Evolutionary conservation across 2,329 filamentous ascomycete genomes (phyloP).

Genomic region (Diaporthe sp.): DNA sequence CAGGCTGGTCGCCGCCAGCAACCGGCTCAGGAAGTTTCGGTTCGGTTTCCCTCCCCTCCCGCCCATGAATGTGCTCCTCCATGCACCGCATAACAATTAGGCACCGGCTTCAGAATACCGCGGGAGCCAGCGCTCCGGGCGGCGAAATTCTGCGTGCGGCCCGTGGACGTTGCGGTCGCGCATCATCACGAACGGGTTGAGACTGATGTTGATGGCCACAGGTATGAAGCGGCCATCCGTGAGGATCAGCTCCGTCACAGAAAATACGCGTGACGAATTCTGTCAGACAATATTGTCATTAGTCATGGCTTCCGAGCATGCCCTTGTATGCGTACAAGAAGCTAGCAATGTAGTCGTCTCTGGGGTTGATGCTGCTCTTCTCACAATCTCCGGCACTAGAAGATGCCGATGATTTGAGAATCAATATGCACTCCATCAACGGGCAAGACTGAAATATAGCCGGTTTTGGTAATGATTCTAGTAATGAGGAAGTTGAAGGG

Average conservation of each 20-base stretch:
- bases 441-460: neutral
- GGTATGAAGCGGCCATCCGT: constrained; percentile 20
- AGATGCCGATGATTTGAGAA: neutral
- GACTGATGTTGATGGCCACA: constrained; percentile 5
- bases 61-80: constrained; percentile 6
- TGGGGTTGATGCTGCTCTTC: neutral
- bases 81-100: neutral
- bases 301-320: neutral
- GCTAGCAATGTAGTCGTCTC: neutral
- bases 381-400: neutral
- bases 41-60: too few relatives aligned
- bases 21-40: too few relatives aligned
- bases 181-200: constrained; percentile 25
- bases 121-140: too few relatives aligned
- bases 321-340: neutral
- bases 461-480: too few relatives aligned
- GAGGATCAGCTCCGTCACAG: neutral
- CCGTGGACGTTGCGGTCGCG: constrained; percentile 16
- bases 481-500: neutral
- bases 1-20: neutral
- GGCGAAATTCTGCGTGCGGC: too few relatives aligned
- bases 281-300: neutral
- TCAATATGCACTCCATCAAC: neutral
- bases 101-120: too few relatives aligned
- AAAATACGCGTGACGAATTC: too few relatives aligned